Base-by-base conservation (phyloP, 345 rosid species). In the Salix purpurea region DNA sequence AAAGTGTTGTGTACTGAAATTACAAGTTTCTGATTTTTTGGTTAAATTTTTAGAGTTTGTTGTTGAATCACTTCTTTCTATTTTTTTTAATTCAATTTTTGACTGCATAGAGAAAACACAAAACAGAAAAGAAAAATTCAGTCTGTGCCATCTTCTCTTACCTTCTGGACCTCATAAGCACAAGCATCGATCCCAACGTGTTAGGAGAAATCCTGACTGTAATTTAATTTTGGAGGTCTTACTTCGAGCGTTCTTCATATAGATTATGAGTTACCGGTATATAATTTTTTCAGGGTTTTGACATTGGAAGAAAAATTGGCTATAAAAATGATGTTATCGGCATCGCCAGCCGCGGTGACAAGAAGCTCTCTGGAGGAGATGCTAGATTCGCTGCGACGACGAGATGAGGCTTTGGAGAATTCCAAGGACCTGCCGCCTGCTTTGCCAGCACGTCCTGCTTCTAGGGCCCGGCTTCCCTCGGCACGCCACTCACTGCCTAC, bases 361-460 rank as follows among this genome's bases (percentile, higher is more conserved):
- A 91, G 89, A 79, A 93, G 98, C 86, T 96, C 99, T n/a, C 79
- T 96, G 30, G 99, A 96, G 89, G 99, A 88, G 87, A 96, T 96
- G 99, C 81, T 96, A 39, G 98, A 91, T 39, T 89, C 95, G 15
- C 88, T 96, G 48, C 85, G 94, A 71, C 83, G 83, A 80, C 88
- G 81, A 36, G 97, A 96, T 52, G 94, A 91, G 74, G 83, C 75
- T 19, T 37, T 76, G 74, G 96, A 88, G 75, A 89, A 81, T 74
- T 89, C 92, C 18, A 89, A 82, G 81, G 99, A 96, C 79, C 79
- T 88, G 77, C 99, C 98, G 0, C 99, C 99, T 7, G 94, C 92
- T 65, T 85, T 96, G 87, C 99, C 99, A 61, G 82, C 94, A 15
- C 92, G 99, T 62, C 99, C 99, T 42, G 83, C 83, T 15, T 93